phyloP scores from a whole-genome alignment of 2,329 filamentous ascomycete species.

The Talaromyces funiculosus region DNA sequence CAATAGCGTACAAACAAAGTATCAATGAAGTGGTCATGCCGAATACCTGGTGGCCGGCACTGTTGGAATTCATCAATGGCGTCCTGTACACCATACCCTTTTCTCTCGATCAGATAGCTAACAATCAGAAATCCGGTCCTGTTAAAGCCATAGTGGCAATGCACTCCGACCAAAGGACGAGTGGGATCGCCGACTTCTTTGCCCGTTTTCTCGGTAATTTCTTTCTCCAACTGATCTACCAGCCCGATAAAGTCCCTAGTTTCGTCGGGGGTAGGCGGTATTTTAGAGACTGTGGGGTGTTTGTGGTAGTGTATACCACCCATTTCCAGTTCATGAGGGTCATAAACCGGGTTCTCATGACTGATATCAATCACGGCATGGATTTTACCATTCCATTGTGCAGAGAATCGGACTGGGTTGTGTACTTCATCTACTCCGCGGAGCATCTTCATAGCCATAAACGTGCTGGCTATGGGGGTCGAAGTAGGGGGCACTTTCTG shows the following conservation, averaged over 20 bases:
- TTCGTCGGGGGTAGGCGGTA: slow-evolving; percentile 65
- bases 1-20: slow-evolving; percentile 74
- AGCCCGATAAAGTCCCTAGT: slow-evolving; percentile 55
- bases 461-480: slow-evolving; percentile 68
- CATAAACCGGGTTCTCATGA: slow-evolving; percentile 85
- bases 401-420: slow-evolving; percentile 66
- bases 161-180: slow-evolving; percentile 65
- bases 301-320: slow-evolving; percentile 71
- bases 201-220: slow-evolving; percentile 40
- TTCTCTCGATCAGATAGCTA: slow-evolving; percentile 80
- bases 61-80: slow-evolving; percentile 73
- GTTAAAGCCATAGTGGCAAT: slow-evolving; percentile 96
- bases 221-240: slow-evolving; percentile 54
- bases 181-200: slow-evolving; percentile 21
- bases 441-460: slow-evolving; percentile 88
- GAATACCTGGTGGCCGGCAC: slow-evolving; percentile 73
- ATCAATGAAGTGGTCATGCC: slow-evolving; percentile 84
- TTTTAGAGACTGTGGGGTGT: slow-evolving; percentile 85
- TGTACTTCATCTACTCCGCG: slow-evolving; percentile 82
- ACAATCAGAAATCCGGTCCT: slow-evolving; percentile 87
- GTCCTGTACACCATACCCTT: slow-evolving; percentile 64
- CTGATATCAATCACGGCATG: slow-evolving; percentile 83
- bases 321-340: slow-evolving; percentile 63
- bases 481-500: slow-evolving; percentile 72
- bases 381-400: slow-evolving; percentile 60